phyloP scores from a whole-genome alignment of 345 rosid species.

The Acer campestre region DNA sequence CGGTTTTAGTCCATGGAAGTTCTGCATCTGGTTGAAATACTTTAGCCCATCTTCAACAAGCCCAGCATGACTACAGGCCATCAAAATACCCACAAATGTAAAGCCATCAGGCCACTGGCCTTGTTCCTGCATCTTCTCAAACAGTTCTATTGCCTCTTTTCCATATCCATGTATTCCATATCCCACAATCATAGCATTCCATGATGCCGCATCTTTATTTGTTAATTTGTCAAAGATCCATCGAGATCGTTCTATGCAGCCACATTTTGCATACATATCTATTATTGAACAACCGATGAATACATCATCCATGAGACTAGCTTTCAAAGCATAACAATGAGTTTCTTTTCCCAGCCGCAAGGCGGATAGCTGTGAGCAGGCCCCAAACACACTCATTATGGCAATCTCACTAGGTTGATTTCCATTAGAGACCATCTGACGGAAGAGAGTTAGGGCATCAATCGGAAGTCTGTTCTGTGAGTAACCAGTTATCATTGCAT shows the following conservation, averaged over 20 bases:
- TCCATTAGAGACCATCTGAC: slow-evolving; percentile 45
- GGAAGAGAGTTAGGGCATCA: slow-evolving; percentile 51
- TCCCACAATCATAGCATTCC: slow-evolving; percentile 71
- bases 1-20: slow-evolving; percentile 39
- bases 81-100: slow-evolving; percentile 61
- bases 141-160: slow-evolving; percentile 51
- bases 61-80: slow-evolving; percentile 64
- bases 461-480: slow-evolving; percentile 53
- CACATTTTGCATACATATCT: slow-evolving; percentile 72
- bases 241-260: slow-evolving; percentile 43
- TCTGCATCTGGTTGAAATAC: slow-evolving; percentile 50
- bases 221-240: slow-evolving; percentile 43
- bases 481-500: slow-evolving; percentile 56
- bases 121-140: slow-evolving; percentile 55
- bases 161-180: slow-evolving; percentile 62
- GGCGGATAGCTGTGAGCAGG: slow-evolving; percentile 62
- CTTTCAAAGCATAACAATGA: slow-evolving; percentile 58
- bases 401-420: slow-evolving; percentile 47
- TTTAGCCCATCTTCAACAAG: slow-evolving; percentile 56
- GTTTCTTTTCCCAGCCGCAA: slow-evolving; percentile 59
- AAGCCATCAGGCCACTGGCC: slow-evolving; percentile 52
- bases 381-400: slow-evolving; percentile 42
- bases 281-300: slow-evolving; percentile 57
- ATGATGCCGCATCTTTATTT: slow-evolving; percentile 46
- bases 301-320: slow-evolving; percentile 28